Percentiles rank a stretch among this genome's conserved stretches.
phyloP scores from a whole-genome alignment of 1,284 basidiomycete species.

The Tilletia setariae region DNA sequence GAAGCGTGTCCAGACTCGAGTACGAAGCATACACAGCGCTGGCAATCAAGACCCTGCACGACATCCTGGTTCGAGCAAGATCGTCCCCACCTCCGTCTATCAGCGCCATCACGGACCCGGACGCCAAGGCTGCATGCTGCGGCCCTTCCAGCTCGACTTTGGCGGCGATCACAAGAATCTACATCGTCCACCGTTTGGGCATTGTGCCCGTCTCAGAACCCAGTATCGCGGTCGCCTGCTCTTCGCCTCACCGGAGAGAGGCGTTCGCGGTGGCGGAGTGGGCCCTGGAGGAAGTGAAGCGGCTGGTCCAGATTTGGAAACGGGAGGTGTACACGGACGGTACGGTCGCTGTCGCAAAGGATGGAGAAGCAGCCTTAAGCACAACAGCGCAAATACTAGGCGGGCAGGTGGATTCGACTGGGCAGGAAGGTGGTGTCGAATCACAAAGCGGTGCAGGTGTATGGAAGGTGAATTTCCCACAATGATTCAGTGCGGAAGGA shows the following conservation, averaged over 20 bases:
- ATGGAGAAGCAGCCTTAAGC: neutral
- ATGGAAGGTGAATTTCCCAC: constrained; percentile 9
- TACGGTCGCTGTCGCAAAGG: neutral
- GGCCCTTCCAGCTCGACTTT: neutral
- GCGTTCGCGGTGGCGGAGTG: constrained; percentile 75
- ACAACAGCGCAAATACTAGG: neutral
- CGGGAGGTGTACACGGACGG: constrained; percentile 67
- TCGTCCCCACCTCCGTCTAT: constrained; percentile 12
- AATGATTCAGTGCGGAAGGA: neutral
- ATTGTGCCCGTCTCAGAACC: constrained; percentile 72
- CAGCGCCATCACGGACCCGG: constrained; percentile 4
- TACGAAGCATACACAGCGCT: constrained; percentile 76
- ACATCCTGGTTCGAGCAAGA: constrained; percentile 26
- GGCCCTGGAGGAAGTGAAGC: constrained; percentile 78
- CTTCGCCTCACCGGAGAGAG: constrained; percentile 77
- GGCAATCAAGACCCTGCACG: constrained; percentile 67
- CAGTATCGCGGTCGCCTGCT: constrained; percentile 79
- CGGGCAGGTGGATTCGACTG: too few species aligned
- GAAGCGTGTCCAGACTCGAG: constrained; percentile 68
- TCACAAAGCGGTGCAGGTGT: neutral
- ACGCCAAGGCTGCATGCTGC: constrained; percentile 14
- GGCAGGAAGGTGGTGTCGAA: too few species aligned
- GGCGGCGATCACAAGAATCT: constrained; percentile 48
- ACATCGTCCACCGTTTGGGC: constrained; percentile 75
- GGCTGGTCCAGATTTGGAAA: constrained; percentile 82